phyloP scores from a whole-genome alignment of 768 basidiomycete genomes.

The Phanerochaete carnosa region DNA sequence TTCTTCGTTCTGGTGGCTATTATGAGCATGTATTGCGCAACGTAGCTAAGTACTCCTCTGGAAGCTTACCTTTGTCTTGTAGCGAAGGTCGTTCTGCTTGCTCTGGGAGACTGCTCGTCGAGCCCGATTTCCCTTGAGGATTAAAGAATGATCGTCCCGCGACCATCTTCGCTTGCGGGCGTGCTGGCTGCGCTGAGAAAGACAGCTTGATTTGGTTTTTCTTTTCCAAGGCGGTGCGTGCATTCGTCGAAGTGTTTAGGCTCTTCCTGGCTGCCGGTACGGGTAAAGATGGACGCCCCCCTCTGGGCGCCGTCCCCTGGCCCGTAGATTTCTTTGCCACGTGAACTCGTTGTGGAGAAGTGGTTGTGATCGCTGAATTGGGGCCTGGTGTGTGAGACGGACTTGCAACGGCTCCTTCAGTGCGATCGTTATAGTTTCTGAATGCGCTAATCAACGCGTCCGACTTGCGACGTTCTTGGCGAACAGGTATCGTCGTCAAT shows the following conservation, averaged over 20 bases:
- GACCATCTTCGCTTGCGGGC: no score
- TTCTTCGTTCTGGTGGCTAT: not conserved
- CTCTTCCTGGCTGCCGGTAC: not conserved
- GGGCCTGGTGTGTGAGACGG: not conserved
- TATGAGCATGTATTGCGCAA: not conserved
- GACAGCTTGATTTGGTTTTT: no score
- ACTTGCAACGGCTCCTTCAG: not conserved
- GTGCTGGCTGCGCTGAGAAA: no score
- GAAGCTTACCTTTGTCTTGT: not conserved
- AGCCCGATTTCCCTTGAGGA: not conserved
- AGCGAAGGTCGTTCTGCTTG: not conserved
- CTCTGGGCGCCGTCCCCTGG: not conserved
- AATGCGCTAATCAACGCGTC: not conserved
- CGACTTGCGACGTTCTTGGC: not conserved
- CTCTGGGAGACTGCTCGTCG: not conserved
- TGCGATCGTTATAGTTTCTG: not conserved
- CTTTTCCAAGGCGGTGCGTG: not conserved
- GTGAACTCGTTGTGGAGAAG: not conserved
- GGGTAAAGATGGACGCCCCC: no score
- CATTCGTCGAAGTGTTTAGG: not conserved
- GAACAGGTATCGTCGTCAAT: not conserved
- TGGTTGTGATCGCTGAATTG: not conserved
- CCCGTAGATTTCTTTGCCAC: not conserved
- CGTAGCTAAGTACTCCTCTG: not conserved
- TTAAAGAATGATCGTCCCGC: no score